A percentile compares a stretch with the other conserved stretches of the same genome.
phyloP scores from a whole-genome alignment of 2,329 filamentous ascomycete species.

The Penicillium sp. region DNA sequence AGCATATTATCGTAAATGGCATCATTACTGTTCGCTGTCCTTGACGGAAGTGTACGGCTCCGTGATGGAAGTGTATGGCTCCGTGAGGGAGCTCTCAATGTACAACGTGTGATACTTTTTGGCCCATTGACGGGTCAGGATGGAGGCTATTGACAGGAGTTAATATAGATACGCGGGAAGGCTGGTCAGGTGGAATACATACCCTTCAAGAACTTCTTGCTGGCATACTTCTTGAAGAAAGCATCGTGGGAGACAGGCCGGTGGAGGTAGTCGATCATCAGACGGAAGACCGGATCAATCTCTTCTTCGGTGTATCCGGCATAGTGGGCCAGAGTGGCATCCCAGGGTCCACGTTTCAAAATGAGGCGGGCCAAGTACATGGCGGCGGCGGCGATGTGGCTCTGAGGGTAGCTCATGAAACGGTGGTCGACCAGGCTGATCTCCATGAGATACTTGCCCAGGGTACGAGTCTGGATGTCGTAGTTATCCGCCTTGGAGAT shows the following conservation, averaged over 20 bases:
- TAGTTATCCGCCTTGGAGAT: constrained; percentile 99
- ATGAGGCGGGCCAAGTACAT: constrained; percentile 95
- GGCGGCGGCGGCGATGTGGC: constrained; percentile 84
- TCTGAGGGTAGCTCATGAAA: constrained; percentile 87
- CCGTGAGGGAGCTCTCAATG: constrained; percentile 38
- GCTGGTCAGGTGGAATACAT: constrained; percentile 40
- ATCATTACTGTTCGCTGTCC: constrained; percentile 37
- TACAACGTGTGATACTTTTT: constrained; percentile 68
- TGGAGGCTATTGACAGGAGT: constrained; percentile 67
- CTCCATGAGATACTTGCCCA: constrained; percentile 97
- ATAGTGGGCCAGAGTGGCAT: constrained; percentile 85
- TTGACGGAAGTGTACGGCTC: constrained; percentile 40
- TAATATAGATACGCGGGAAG: constrained; percentile 14
- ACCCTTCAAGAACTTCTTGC: constrained; percentile 99
- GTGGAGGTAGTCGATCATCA: constrained; percentile 96
- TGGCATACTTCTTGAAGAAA: constrained; percentile 99
- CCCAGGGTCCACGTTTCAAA: constrained; percentile 88
- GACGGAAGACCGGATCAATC: constrained; percentile 84
- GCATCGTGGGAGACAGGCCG: constrained; percentile 91
- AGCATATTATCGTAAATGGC: constrained; percentile 32
- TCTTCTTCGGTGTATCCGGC: constrained; percentile 91
- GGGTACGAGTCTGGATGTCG: constrained; percentile 94
- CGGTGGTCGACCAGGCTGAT: constrained; percentile 94
- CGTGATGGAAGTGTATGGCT: constrained; percentile 37
- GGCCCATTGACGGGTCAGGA: constrained; percentile 89